Base-by-base conservation (phyloP, 768 basidiomycete species). In the Lactarius hengduanensis region DNA sequence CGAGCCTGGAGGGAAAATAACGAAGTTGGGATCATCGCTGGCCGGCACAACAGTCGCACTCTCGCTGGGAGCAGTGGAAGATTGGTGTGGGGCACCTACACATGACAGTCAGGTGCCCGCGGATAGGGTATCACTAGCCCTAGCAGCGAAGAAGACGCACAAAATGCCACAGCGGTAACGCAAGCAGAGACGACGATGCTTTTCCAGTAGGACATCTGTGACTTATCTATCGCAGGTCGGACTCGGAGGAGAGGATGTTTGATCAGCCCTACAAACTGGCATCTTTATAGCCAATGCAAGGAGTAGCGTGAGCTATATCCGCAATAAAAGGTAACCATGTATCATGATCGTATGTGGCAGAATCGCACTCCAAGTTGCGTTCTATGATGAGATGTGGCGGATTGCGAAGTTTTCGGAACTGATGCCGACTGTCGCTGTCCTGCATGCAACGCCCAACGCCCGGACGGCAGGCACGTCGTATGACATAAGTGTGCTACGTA, bases 11-110 rank as follows among this genome's bases (percentile, higher is more conserved):
- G 54, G 59, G 70, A 71, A 76, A 20, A 69, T 55, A 11, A 62
- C 60, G 22, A 56, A 45, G 68, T 76, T 77, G n/a, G 75, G 72
- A 61, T 76, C 68, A 62, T 73, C 69, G 59, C 72, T 73, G 28
- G 73, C 71, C 7, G 69, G 69, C 1, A 69, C 58, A 34, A 73
- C 73, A 15, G 73, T 75, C 26, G 61, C 67, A 38, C 59, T 69
- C 18, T 65, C 65, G 13, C 47, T 18, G n/a, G 34, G 13, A 9
- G 22, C 28, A 10, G 40, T 9, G 43, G 59, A 10, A 13, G 47
- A 58, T 20, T 43, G 26, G 5, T 34, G 18, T 26, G 63, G 41
- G 20, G 43, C 40, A 13, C 30, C 63, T 26, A 22, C n/a, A 40
- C 18, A 18, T 15, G 43, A 57, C 11, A 26, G 30, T 57, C n/a